phyloP scores from a whole-genome alignment of 306 rosid genomes.

The Erythrophleum fordii region DNA sequence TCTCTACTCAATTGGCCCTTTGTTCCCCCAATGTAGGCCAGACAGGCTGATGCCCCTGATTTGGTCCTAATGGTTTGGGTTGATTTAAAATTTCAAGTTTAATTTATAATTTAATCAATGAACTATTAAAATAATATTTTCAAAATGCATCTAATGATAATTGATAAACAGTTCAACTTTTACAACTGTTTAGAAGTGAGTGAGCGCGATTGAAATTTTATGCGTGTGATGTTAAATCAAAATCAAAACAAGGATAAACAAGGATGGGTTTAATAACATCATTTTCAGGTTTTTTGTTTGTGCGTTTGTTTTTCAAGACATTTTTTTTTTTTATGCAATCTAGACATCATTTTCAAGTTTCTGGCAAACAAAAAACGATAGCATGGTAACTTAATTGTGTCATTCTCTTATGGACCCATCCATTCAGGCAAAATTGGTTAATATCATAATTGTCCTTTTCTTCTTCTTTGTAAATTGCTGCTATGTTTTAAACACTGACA shows the following conservation, averaged over 20 bases:
- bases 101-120: neutral
- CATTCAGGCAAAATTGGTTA: neutral
- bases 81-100: neutral
- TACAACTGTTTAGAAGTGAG: neutral
- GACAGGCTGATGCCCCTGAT: too few relatives aligned
- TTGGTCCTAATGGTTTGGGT: neutral
- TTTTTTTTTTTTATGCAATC: neutral
- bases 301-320: neutral
- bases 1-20: neutral
- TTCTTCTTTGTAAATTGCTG: slow-evolving; percentile 26
- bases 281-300: neutral
- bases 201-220: neutral
- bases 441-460: slow-evolving; percentile 31
- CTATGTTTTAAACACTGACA: slow-evolving; percentile 20
- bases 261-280: neutral
- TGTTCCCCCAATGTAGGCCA: too few relatives aligned
- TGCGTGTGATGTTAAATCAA: neutral
- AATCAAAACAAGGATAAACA: slow-evolving; percentile 15
- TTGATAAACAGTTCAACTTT: neutral
- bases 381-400: neutral
- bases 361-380: neutral
- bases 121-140: neutral
- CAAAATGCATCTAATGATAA: neutral
- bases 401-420: neutral
- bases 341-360: neutral